Conservation (phyloP, 352 stramenopile species). For the Thraustochytrium sp. region DNA sequence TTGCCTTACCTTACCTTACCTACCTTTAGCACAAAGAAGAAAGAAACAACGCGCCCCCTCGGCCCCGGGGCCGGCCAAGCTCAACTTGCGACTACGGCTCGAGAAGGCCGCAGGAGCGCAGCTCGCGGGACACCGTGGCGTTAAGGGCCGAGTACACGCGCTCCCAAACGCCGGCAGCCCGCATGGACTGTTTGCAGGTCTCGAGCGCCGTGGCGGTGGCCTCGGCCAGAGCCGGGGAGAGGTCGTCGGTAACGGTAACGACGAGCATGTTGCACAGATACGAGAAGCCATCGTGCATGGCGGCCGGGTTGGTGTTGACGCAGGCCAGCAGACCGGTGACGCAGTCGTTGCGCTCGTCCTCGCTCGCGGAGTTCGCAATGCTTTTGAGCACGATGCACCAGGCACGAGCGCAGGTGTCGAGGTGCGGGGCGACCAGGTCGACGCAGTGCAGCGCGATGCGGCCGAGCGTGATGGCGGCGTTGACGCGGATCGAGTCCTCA, state of each 20-base stretch:
- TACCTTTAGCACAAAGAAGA: background rate
- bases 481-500: background rate
- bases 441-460: background rate
- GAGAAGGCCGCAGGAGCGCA: background rate
- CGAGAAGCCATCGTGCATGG: background rate
- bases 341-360: background rate
- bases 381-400: constrained; percentile 1
- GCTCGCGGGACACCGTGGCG: background rate
- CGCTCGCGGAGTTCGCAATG: background rate
- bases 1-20: no score
- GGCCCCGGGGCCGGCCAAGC: no score
- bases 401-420: background rate
- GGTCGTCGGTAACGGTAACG: background rate
- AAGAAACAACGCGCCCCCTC: background rate
- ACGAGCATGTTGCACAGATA: background rate
- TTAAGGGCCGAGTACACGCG: background rate
- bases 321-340: background rate
- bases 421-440: constrained; percentile 5
- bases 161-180: background rate
- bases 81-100: background rate
- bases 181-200: background rate
- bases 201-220: background rate
- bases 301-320: background rate
- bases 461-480: constrained; percentile 15
- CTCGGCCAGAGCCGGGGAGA: background rate